Percentiles rank a stretch among this genome's conserved stretches.
Conservation (phyloP, 164 flowering plant genomes). For the Chimonanthus praecox region DNA sequence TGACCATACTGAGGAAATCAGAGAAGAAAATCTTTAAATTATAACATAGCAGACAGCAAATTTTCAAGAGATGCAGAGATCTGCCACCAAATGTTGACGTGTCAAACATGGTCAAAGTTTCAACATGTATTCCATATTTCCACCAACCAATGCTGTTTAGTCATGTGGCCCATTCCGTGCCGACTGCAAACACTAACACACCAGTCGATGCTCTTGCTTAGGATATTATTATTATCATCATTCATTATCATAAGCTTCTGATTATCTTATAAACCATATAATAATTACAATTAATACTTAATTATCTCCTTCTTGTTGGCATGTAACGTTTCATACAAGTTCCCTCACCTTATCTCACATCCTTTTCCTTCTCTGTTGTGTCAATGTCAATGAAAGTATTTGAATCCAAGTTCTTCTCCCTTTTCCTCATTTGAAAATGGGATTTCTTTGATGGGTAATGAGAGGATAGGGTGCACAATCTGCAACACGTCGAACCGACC, state of each 20-base stretch:
- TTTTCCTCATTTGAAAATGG: too few species aligned
- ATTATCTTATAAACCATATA: not conserved
- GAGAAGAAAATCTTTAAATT: too few species aligned
- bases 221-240: not conserved
- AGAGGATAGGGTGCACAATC: not conserved
- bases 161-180: slow-evolving; percentile 1
- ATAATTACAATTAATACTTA: not conserved
- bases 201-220: not conserved
- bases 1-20: too few species aligned
- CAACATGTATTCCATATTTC: not conserved
- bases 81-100: not conserved
- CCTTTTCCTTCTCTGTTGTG: not conserved
- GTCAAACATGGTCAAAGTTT: not conserved
- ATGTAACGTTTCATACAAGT: too few species aligned
- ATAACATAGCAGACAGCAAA: too few species aligned
- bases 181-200: not conserved
- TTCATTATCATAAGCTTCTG: too few species aligned
- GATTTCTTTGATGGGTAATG: not conserved
- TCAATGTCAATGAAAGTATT: not conserved
- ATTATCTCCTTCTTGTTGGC: not conserved
- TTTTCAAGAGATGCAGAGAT: not conserved
- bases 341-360: not conserved
- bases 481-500: slow-evolving; percentile 1
- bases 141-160: not conserved
- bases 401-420: not conserved